phyloP scores from a whole-genome alignment of 768 basidiomycete species.

The Lactifluus hygrophoroides region DNA sequence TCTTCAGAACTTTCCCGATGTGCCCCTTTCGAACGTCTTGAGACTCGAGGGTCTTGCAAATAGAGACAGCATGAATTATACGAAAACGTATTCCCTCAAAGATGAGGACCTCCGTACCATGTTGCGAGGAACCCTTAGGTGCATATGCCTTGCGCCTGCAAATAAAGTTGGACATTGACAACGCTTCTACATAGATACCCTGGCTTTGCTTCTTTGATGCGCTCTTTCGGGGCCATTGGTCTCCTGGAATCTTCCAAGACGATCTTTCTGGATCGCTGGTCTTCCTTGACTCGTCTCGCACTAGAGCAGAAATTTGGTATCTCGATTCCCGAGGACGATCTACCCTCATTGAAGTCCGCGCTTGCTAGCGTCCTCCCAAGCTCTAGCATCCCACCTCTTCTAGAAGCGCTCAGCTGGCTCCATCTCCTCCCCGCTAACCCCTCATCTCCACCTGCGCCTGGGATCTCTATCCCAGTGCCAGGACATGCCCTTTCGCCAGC shows the following conservation, averaged over 20 bases:
- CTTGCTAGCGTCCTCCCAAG: conserved; percentile 23
- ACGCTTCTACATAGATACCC: conserved; percentile 58
- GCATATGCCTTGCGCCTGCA: conserved; percentile 10
- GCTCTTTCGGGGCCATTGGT: conserved; percentile 62
- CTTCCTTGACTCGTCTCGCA: conserved; percentile 31
- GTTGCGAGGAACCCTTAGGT: conserved; percentile 81
- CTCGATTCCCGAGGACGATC: conserved; percentile 25
- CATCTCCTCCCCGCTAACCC: conserved; percentile 23
- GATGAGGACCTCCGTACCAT: conserved; percentile 45
- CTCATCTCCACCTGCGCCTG: conserved; percentile 13
- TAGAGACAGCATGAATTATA: conserved; percentile 69
- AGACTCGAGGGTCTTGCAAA: conserved; percentile 82
- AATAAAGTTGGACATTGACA: not conserved
- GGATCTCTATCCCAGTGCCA: conserved; percentile 38
- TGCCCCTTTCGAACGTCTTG: conserved; percentile 56
- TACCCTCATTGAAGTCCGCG: conserved; percentile 29
- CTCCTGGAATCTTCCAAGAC: conserved; percentile 42
- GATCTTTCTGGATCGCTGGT: conserved; percentile 33
- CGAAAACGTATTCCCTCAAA: conserved; percentile 51
- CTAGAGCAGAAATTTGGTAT: conserved; percentile 26
- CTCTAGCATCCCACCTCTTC: conserved; percentile 24
- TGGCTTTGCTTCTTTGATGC: conserved; percentile 69
- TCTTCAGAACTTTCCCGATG: conserved; percentile 47
- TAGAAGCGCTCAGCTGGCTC: conserved; percentile 46
- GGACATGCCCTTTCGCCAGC: conserved; percentile 41